phyloP scores from a whole-genome alignment of 2,329 filamentous ascomycete species.

The Pseudogymnoascus sp. region DNA sequence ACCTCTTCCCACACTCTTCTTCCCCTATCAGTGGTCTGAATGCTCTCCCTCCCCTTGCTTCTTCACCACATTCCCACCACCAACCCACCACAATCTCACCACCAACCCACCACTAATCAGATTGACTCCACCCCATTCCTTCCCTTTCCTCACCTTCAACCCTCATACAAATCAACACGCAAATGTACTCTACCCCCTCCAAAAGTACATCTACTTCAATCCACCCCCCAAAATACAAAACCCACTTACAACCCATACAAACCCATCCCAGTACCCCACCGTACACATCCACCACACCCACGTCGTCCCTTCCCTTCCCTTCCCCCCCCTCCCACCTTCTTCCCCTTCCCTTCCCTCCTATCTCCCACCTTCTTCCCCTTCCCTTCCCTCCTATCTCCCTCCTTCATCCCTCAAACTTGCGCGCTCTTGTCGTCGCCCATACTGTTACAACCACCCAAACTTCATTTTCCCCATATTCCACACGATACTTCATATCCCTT shows the following conservation, averaged over 20 bases:
- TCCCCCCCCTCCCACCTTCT: neutral
- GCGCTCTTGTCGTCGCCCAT: neutral
- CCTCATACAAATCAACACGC: neutral
- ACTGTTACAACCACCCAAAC: neutral
- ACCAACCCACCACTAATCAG: neutral
- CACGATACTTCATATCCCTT: neutral
- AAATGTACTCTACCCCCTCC: neutral
- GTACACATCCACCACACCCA: neutral
- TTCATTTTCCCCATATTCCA: neutral
- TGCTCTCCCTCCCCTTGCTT: neutral
- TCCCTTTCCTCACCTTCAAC: neutral
- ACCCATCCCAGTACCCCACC: neutral
- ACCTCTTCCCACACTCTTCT: neutral
- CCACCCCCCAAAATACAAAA: neutral
- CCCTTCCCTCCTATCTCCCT: too few species aligned
- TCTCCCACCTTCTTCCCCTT: neutral
- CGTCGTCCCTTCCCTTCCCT: neutral
- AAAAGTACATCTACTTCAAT: neutral
- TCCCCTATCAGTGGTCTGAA: neutral
- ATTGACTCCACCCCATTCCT: neutral
- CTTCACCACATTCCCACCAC: neutral
- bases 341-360: neutral
- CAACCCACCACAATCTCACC: too few species aligned
- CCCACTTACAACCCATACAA: neutral
- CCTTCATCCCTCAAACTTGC: neutral